Evolutionary conservation across 192 early-diverging fungal genomes (phyloP).

Genomic region (Paraglomus occultum): DNA sequence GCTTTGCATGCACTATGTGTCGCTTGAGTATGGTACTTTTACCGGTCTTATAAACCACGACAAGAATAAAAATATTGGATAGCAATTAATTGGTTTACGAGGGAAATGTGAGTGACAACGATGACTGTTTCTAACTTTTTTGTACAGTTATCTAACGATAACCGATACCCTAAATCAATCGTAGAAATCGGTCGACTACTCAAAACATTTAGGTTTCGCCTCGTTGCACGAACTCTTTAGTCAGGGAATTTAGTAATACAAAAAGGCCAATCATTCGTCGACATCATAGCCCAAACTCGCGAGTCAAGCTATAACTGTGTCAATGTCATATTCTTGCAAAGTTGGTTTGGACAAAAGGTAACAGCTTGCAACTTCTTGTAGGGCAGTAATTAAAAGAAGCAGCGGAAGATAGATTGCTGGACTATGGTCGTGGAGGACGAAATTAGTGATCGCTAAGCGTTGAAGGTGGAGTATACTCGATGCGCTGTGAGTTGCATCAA

Average conservation of each 20-base stretch:
- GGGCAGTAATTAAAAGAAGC: no score
- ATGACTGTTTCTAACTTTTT: not conserved
- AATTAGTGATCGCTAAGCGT: conserved; percentile 7
- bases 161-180: not conserved
- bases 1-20: conserved; percentile 69
- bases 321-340: conserved; percentile 62
- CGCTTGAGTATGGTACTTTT: conserved; percentile 54
- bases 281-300: conserved; percentile 60
- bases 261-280: conserved; percentile 55
- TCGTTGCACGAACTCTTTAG: conserved; percentile 28
- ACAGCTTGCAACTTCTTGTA: no score
- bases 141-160: no score
- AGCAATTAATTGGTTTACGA: conserved; percentile 26
- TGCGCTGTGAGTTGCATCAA: conserved; percentile 1
- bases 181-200: conserved; percentile 68
- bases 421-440: no score
- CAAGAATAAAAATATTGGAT: conserved; percentile 35
- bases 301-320: conserved; percentile 77
- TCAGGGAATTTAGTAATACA: conserved; percentile 68
- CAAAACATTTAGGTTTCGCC: conserved; percentile 56
- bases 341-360: conserved; percentile 53
- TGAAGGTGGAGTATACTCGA: not conserved
- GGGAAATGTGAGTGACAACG: conserved; percentile 36
- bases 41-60: conserved; percentile 50
- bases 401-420: no score